Evolutionary conservation across 106 monocot genomes (phyloP).

Genomic region (Dioscorea zingiberensis): DNA sequence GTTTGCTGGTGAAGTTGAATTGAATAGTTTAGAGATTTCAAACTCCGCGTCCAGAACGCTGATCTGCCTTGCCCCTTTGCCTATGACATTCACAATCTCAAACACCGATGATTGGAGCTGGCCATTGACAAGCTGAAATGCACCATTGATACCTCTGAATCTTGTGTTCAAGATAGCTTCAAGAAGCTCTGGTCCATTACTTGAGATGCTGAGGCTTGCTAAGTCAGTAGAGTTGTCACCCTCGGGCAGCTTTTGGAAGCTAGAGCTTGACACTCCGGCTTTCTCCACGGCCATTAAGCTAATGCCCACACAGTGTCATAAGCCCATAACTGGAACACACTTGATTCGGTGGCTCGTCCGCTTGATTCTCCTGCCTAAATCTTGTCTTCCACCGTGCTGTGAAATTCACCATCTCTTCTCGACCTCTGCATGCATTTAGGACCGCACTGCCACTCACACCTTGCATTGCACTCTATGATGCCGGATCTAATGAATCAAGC

Average conservation of each 20-base stretch:
- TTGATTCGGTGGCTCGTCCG: neutral
- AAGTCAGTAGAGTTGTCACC: constrained; percentile 2
- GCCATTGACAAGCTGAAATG: constrained; percentile 30
- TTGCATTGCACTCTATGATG: constrained; percentile 25
- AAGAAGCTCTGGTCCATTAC: constrained; percentile 19
- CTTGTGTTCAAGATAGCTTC: constrained; percentile 9
- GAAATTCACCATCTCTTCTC: constrained; percentile 18
- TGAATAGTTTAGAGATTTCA: constrained; percentile 15
- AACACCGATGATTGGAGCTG: constrained; percentile 25
- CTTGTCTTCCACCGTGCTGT: constrained; percentile 25
- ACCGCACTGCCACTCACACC: constrained; percentile 55
- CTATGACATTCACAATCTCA: constrained; percentile 45
- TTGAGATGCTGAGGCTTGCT: neutral
- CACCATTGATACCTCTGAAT: constrained; percentile 29
- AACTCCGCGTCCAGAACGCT: constrained; percentile 32
- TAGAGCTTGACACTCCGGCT: neutral
- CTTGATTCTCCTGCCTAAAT: constrained; percentile 24
- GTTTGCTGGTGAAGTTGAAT: neutral
- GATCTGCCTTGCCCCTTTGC: constrained; percentile 6
- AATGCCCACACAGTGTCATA: constrained; percentile 61
- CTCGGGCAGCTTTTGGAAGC: neutral
- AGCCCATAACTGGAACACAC: constrained; percentile 33
- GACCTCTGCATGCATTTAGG: constrained; percentile 30
- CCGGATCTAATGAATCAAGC: constrained; percentile 13
- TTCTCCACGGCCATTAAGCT: constrained; percentile 48